Evolutionary conservation across 139 green algal species (phyloP).

Genomic region (Coelastrella sp.): DNA sequence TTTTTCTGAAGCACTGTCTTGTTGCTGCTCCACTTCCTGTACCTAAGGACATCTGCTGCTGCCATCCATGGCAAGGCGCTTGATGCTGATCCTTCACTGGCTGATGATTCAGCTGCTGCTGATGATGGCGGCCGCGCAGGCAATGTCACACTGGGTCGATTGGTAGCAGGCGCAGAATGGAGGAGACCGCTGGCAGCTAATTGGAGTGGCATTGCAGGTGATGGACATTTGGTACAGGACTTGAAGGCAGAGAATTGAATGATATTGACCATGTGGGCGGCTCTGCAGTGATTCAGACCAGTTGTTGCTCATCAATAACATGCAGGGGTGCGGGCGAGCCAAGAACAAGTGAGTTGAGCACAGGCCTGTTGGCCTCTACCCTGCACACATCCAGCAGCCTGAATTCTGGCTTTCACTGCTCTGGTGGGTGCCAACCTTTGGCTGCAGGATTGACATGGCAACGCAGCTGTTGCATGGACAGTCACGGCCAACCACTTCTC

Average conservation of each 20-base stretch:
- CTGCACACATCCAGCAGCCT: background rate
- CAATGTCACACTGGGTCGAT: slow-evolving; percentile 45
- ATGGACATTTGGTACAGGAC: background rate
- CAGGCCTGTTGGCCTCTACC: background rate
- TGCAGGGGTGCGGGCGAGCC: background rate
- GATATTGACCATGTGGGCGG: background rate
- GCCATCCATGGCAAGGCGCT: slow-evolving; percentile 51
- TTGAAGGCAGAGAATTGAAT: background rate
- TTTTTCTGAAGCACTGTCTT: background rate
- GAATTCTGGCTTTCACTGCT: background rate
- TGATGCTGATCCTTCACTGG: slow-evolving; percentile 35
- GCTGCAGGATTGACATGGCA: slow-evolving; percentile 70
- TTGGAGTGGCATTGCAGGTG: slow-evolving; percentile 72
- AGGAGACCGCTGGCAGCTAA: slow-evolving; percentile 72
- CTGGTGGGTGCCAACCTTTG: background rate
- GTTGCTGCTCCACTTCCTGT: background rate
- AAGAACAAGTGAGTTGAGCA: background rate
- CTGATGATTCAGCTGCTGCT: background rate
- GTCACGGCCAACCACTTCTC: slow-evolving; percentile 67
- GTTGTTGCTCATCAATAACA: background rate
- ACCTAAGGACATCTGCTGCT: slow-evolving; percentile 37
- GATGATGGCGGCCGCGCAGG: background rate
- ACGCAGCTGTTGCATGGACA: slow-evolving; percentile 81
- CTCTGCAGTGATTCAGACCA: background rate
- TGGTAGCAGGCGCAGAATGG: slow-evolving; percentile 75